Conservation (phyloP, 1,284 basidiomycete genomes). For the Ustilago cynodontis region DNA sequence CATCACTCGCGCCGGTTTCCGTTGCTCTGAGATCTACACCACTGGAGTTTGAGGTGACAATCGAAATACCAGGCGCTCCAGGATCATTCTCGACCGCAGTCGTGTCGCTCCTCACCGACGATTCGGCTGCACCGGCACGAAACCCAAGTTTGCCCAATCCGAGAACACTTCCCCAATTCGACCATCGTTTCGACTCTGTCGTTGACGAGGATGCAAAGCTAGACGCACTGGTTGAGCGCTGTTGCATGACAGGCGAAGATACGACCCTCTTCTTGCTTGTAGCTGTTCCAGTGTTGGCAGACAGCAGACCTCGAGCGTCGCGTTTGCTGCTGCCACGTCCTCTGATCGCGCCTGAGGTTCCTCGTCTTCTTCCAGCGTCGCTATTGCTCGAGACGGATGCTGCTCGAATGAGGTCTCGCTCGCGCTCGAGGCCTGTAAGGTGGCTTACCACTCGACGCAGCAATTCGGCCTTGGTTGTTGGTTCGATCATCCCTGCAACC, state of each 20-base stretch:
- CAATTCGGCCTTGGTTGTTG: slow-evolving; percentile 30
- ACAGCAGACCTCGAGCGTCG: slow-evolving; percentile 33
- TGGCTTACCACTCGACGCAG: slow-evolving; percentile 43
- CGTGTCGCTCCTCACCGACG: slow-evolving; percentile 12
- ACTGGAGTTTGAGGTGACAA: slow-evolving; percentile 8
- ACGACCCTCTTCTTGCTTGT: slow-evolving; percentile 36
- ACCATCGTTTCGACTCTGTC: slow-evolving; percentile 35
- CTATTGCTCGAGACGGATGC: slow-evolving; percentile 35
- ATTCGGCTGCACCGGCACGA: slow-evolving; percentile 13
- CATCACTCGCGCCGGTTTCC: background rate
- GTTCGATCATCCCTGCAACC: slow-evolving; percentile 12
- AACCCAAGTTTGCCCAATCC: slow-evolving; percentile 41
- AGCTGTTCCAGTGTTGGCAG: background rate
- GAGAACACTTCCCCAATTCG: slow-evolving; percentile 49
- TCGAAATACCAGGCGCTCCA: slow-evolving; percentile 4
- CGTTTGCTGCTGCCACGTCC: slow-evolving; percentile 30
- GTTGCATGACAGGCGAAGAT: slow-evolving; percentile 33
- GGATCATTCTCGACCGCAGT: background rate
- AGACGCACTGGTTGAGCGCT: slow-evolving; percentile 35
- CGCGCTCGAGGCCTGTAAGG: slow-evolving; percentile 48
- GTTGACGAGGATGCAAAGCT: slow-evolving; percentile 28
- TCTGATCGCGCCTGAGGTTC: slow-evolving; percentile 42
- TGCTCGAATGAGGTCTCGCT: slow-evolving; percentile 46
- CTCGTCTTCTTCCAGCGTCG: slow-evolving; percentile 24
- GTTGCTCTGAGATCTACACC: slow-evolving; percentile 6